phyloP scores from a whole-genome alignment of 108 stramenopile species.

The Cylindrotheca fusiformis region DNA sequence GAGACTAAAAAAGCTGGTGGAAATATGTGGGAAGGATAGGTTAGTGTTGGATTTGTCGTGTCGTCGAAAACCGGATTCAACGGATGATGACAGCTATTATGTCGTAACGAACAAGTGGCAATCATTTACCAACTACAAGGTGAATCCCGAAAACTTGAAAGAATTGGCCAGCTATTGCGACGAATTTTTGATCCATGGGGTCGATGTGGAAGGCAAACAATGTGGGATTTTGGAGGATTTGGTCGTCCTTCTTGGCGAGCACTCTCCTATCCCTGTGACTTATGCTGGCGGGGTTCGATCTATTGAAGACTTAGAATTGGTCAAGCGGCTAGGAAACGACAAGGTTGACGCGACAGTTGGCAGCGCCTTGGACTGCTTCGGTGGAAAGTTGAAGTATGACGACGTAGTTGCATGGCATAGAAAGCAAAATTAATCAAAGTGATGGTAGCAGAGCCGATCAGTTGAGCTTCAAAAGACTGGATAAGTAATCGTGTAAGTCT shows the following conservation, averaged over 20 bases:
- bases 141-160: constrained; percentile 63
- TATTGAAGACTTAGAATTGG: constrained; percentile 86
- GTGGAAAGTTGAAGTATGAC: constrained; percentile 86
- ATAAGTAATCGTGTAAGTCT: not conserved
- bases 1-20: constrained; percentile 62
- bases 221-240: constrained; percentile 94
- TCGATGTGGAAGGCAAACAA: constrained; percentile 96
- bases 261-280: constrained; percentile 91
- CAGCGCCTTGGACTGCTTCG: constrained; percentile 96
- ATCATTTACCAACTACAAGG: constrained; percentile 82
- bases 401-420: constrained; percentile 95
- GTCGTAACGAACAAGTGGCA: constrained; percentile 98
- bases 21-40: constrained; percentile 71
- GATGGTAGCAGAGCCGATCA: not conserved
- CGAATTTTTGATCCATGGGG: constrained; percentile 98
- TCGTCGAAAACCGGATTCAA: constrained; percentile 47
- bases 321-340: constrained; percentile 82
- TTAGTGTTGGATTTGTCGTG: constrained; percentile 96
- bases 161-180: constrained; percentile 81
- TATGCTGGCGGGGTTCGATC: constrained; percentile 96
- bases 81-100: constrained; percentile 59
- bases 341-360: constrained; percentile 96
- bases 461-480: not conserved
- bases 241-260: constrained; percentile 80
- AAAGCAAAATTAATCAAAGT: constrained; percentile 40